Base-by-base conservation (phyloP, 768 basidiomycete species). In the Kwoniella mangroviensis region DNA sequence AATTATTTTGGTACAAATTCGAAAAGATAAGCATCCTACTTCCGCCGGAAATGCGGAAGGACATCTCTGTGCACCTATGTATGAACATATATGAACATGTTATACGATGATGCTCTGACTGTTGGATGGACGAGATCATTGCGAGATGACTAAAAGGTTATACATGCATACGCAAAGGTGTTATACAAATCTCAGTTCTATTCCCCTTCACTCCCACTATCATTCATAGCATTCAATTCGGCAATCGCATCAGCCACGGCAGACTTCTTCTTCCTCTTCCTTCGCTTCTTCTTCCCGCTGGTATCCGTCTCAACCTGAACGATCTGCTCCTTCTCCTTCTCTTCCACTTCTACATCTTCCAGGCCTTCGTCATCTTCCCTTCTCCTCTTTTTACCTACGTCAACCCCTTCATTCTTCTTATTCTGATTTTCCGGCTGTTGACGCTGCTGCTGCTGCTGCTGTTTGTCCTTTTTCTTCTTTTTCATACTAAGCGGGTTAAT, bases 401-500 rank as follows among this genome's bases (percentile, higher is more conserved):
- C 67, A 1, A 53, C 69, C 19, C 55, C 64, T 15, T 49, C 51
- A 10, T 55, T 62, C 40, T 51, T 52, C 34, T 63, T 49, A 49
- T 19, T 49, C 13, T 19, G 13, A 49, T 4, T 19, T 43, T 52
- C 45, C 1, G n/a, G 45, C 54, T 40, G 54, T 60, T 21, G n/a
- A n/a, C n/a, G n/a, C n/a, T n/a, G n/a, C 26, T 21, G 26, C 15
- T n/a, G 66, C 26, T 57, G 55, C 45, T 10, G 55, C 13, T 57
- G 56, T 42, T 26, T 21, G 13, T 45, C 61, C 59, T 72, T 75
- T 76, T 88, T 95, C 86, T 94, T 95, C 86, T 94, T 97, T 86
- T 93, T 94, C 55, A 95, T 85, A 69, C 93, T 94, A 3, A 98
- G 87, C 9, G 96, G 93, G 84, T 98, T 98, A 1, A 95, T 94